Evolutionary conservation across 768 basidiomycete species (phyloP), one percentile per base, ranked within the genome.

Genomic region (Agaricus subrufescens): DNA sequence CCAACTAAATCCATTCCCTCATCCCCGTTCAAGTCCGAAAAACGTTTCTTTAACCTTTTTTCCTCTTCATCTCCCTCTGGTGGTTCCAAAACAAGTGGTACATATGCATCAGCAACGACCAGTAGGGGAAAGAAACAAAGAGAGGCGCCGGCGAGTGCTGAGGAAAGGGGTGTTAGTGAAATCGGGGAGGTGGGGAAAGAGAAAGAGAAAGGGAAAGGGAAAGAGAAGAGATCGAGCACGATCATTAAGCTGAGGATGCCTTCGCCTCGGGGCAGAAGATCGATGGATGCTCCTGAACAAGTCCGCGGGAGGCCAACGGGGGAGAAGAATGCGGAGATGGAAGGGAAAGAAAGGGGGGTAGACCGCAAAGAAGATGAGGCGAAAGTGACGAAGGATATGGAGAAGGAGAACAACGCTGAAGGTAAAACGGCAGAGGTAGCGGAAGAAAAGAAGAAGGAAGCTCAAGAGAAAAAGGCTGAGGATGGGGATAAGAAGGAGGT

Each of bases 151-250:
- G 65, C 56, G 11, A 34, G 1, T n/a, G 40, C 8, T 31, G 14
- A 2, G 34, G 34, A 34, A 26, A 43, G 23, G 25, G n/a, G 46
- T 30, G 69, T 85, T 23, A 86, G 85, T 15, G 89, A 91, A 71
- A 76, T 87, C 79, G 89, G 89, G 9, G 89, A 89, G 64, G 71
- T 83, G 14, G 61, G 88, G 31, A 68, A 74, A 23, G 86, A 89
- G 61, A 75, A 74, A 3, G 89, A 89, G 64, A 71, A 83, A 12
- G 61, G 88, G 31, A 68, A 74, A 23, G 86, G 88, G 61, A 75
- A 74, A 3, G 73, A 70, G 4, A 37, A 25, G 19, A 51, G 48
- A 26, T 45, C 50, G 7, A 42, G 46, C 10, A 25, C 57, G 25
- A 37, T 30, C 42, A 65, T 65, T 14, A 68, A 64, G 40, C 58